Conservation (phyloP, 2,329 filamentous ascomycete species). For the Epicoccum nigrum region DNA sequence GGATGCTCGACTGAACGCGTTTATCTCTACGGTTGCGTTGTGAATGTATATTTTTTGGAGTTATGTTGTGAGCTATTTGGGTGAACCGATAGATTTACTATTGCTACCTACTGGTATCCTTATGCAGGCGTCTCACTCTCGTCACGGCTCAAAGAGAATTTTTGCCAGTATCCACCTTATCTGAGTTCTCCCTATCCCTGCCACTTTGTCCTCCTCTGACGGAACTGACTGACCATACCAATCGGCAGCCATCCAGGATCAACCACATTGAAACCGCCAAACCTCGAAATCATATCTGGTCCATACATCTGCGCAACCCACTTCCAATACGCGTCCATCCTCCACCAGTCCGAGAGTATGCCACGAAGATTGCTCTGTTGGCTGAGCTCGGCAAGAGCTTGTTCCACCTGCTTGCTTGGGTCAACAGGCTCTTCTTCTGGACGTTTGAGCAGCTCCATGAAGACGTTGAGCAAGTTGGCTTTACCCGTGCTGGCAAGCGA, state of each 20-base stretch:
- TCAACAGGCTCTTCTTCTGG: conserved; percentile 30
- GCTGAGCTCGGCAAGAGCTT: conserved; percentile 29
- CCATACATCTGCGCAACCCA: conserved; percentile 48
- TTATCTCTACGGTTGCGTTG: too few species aligned
- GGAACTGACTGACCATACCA: conserved; percentile 46
- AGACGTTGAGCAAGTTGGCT: conserved; percentile 25
- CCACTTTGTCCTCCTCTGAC: conserved; percentile 43
- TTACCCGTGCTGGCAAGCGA: conserved; percentile 9
- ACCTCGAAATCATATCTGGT: conserved; percentile 41
- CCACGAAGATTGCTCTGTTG: conserved; percentile 32
- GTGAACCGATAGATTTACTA: too few species aligned
- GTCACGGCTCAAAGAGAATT: too few species aligned
- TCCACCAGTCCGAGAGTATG: conserved; percentile 28
- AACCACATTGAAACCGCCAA: conserved; percentile 44
- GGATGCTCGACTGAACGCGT: too few species aligned
- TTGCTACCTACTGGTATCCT: not conserved
- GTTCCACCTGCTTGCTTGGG: conserved; percentile 23
- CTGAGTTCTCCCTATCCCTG: conserved; percentile 26
- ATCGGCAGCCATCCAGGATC: conserved; percentile 44
- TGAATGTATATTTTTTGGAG: too few species aligned
- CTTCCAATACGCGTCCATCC: conserved; percentile 46
- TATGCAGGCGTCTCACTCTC: not conserved
- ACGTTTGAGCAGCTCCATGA: conserved; percentile 26
- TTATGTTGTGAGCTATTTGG: too few species aligned
- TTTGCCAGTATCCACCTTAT: too few species aligned